phyloP scores from a whole-genome alignment of 1,284 basidiomycete species.

The Afroboletus lepidellus region DNA sequence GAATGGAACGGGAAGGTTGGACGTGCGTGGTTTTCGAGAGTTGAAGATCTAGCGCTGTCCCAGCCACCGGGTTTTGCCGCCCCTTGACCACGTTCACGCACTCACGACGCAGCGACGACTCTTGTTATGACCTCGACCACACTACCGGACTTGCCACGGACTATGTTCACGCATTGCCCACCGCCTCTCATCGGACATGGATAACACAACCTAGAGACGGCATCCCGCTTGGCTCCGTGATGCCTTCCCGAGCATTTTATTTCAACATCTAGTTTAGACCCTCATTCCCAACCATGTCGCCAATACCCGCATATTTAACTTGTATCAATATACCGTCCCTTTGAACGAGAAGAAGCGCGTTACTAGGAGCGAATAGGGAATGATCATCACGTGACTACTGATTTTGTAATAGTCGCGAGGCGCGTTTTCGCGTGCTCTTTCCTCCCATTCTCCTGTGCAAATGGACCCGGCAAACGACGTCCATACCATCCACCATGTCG shows the following conservation, averaged over 20 bases:
- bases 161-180: slow-evolving; percentile 1
- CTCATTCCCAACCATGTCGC: slow-evolving; percentile 19
- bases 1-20: slow-evolving; percentile 72
- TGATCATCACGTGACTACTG: slow-evolving; percentile 20
- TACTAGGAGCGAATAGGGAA: no score
- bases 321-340: slow-evolving; percentile 35
- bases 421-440: slow-evolving; percentile 9
- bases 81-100: not conserved
- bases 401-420: not conserved
- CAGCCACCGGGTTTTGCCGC: not conserved
- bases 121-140: slow-evolving; percentile 13
- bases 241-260: slow-evolving; percentile 23
- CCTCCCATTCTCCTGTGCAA: not conserved
- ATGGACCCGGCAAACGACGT: slow-evolving; percentile 13
- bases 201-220: slow-evolving; percentile 8
- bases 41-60: slow-evolving; percentile 58
- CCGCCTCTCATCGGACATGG: slow-evolving; percentile 3
- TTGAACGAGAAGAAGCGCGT: no score
- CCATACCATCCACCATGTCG: slow-evolving; percentile 25
- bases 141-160: slow-evolving; percentile 11
- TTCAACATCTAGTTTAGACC: slow-evolving; percentile 31
- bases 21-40: slow-evolving; percentile 79
- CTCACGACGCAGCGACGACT: slow-evolving; percentile 7
- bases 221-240: slow-evolving; percentile 1
- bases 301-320: slow-evolving; percentile 30